Evolutionary conservation across 176 grass and related monocot genomes (phyloP).

Genomic region (Paspalum vaginatum): DNA sequence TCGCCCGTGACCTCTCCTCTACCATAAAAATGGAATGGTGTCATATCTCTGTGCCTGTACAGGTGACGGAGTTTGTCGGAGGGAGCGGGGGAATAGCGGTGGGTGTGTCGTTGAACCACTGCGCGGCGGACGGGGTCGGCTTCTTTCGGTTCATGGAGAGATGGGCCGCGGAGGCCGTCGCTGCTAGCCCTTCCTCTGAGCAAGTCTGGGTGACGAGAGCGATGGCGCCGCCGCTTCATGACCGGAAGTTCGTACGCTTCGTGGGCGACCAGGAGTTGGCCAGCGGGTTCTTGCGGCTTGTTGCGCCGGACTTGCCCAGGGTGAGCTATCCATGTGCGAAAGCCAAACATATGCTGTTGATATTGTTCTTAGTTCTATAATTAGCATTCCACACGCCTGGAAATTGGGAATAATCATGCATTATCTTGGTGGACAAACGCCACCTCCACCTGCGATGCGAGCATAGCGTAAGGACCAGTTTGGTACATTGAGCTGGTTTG

Average conservation of each 20-base stretch:
- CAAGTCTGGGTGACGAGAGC: background rate
- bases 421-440: too few relatives aligned
- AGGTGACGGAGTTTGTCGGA: conserved; percentile 46
- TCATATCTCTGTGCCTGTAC: background rate
- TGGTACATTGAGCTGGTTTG: too few relatives aligned
- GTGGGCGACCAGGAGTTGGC: conserved; percentile 15
- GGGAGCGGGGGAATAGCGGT: conserved; percentile 21
- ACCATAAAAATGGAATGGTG: too few relatives aligned
- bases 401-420: too few relatives aligned
- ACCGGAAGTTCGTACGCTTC: conserved; percentile 35
- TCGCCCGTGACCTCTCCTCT: too few relatives aligned
- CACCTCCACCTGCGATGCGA: too few relatives aligned
- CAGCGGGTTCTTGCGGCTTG: background rate
- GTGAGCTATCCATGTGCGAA: conserved; percentile 5
- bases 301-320: conserved; percentile 35
- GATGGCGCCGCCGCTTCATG: conserved; percentile 1
- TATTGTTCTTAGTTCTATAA: too few relatives aligned
- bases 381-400: too few relatives aligned
- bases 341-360: too few relatives aligned
- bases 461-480: too few relatives aligned
- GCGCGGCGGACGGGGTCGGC: conserved; percentile 29
- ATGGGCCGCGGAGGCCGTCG: background rate
- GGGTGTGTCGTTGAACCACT: conserved; percentile 34
- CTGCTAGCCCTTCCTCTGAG: background rate
- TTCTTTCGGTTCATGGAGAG: conserved; percentile 39